phyloP scores from a whole-genome alignment of 2,329 filamentous ascomycete species.

The Cordyceps javanica region DNA sequence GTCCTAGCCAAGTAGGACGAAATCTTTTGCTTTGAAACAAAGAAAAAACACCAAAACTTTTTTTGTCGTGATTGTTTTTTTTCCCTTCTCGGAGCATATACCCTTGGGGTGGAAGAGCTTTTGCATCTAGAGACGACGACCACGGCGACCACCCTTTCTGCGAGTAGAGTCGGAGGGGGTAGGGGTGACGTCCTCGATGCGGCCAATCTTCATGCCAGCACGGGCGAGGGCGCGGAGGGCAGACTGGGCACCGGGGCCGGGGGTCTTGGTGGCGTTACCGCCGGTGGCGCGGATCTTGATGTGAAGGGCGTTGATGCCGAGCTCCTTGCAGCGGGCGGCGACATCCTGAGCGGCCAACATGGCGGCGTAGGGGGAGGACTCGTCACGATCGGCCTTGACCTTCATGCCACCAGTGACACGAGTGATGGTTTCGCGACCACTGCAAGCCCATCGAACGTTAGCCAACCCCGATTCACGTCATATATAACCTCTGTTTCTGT shows the following conservation, averaged over 20 bases:
- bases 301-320: constrained; percentile 85
- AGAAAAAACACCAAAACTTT: not conserved
- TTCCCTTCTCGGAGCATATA: constrained; percentile 3
- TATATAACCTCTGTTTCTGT: too few relatives aligned
- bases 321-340: constrained; percentile 73
- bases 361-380: constrained; percentile 98
- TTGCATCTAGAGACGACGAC: constrained; percentile 84
- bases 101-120: not conserved
- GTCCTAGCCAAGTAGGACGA: constrained; percentile 11
- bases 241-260: constrained; percentile 97
- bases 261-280: constrained; percentile 99
- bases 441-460: constrained; percentile 37
- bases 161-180: constrained; percentile 98
- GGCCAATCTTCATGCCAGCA: constrained; percentile 99
- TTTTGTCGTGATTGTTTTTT: not conserved
- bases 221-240: constrained; percentile 97
- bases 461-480: too few relatives aligned
- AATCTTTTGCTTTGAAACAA: not conserved
- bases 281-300: constrained; percentile 99
- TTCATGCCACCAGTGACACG: constrained; percentile 99
- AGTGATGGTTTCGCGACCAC: constrained; percentile 99
- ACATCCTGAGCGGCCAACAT: constrained; percentile 99
- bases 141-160: constrained; percentile 99
- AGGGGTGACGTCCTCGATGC: constrained; percentile 99
- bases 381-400: constrained; percentile 99